Evolutionary conservation across 495 filamentous ascomycete species (phyloP).

Genomic region (Aspergillus diversus): DNA sequence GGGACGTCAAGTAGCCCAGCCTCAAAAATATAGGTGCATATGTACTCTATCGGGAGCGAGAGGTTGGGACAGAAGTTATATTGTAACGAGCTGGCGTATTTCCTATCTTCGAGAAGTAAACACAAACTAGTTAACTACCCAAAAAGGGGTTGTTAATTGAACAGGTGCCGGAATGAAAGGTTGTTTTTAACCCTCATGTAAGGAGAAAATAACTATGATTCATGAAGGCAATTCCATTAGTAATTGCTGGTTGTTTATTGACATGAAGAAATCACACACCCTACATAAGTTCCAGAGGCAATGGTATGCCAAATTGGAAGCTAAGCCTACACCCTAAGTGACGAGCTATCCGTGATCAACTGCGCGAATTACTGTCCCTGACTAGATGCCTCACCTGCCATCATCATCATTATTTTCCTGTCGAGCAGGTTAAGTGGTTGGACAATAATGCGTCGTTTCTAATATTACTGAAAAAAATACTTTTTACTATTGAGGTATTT

Average conservation of each 20-base stretch:
- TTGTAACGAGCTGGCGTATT: too few relatives aligned
- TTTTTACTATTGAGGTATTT: background rate
- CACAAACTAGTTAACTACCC: too few relatives aligned
- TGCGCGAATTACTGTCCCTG: constrained; percentile 31
- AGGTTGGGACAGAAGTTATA: too few relatives aligned
- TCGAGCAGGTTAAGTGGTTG: background rate
- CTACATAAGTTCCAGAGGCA: too few relatives aligned
- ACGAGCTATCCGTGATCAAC: constrained; percentile 18
- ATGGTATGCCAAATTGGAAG: background rate
- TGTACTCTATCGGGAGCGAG: too few relatives aligned
- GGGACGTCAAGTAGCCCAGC: background rate
- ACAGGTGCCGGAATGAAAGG: background rate
- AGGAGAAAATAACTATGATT: background rate
- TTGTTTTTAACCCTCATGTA: background rate
- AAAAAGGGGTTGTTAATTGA: background rate
- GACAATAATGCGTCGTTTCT: background rate
- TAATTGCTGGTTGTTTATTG: background rate
- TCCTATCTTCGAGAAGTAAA: too few relatives aligned
- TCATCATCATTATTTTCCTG: background rate
- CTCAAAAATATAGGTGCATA: background rate
- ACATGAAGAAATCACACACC: background rate
- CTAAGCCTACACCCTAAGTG: background rate
- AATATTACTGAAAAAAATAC: background rate
- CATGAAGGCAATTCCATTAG: constrained; percentile 4
- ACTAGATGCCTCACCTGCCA: background rate